Evolutionary conservation across 1,139 yeast species (phyloP).

Genomic region (Hansenula anomala): DNA sequence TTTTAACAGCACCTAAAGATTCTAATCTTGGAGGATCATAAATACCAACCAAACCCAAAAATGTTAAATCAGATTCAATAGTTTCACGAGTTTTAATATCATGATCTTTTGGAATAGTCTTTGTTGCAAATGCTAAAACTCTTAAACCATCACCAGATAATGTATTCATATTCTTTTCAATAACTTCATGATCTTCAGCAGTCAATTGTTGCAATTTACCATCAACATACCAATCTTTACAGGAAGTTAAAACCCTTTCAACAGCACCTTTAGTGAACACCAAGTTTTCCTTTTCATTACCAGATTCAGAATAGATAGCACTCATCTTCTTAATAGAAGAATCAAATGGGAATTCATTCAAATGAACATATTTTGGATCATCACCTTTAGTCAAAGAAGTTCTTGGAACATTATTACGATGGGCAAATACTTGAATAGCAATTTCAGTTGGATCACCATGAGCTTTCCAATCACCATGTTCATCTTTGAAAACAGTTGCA

Average conservation of each 20-base stretch:
- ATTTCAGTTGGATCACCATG: constrained; percentile 86
- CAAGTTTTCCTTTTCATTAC: constrained; percentile 27
- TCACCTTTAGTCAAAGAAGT: constrained; percentile 34
- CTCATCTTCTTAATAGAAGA: constrained; percentile 76
- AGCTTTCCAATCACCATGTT: constrained; percentile 54
- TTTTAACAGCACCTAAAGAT: constrained; percentile 60
- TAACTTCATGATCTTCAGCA: constrained; percentile 33
- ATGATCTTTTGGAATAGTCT: constrained; percentile 24
- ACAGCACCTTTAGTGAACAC: constrained; percentile 78
- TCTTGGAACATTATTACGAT: constrained; percentile 45
- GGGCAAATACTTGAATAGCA: constrained; percentile 71
- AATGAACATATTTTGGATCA: constrained; percentile 33
- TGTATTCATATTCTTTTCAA: constrained; percentile 57
- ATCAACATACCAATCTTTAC: constrained; percentile 49
- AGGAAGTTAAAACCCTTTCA: constrained; percentile 59
- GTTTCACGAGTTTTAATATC: constrained; percentile 38
- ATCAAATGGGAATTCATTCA: constrained; percentile 74
- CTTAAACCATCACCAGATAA: constrained; percentile 69
- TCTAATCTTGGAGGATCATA: constrained; percentile 82
- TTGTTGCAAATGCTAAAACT: constrained; percentile 66
- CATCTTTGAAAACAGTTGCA: constrained; percentile 48
- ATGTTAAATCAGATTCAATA: constrained; percentile 52
- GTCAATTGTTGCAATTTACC: constrained; percentile 34
- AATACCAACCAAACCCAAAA: constrained; percentile 72
- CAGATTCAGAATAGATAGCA: constrained; percentile 42